Evolutionary conservation across 805 yeast genomes (phyloP), one percentile per base, ranked within the genome.

Genomic region (Metschnikowia drakensbergensis): DNA sequence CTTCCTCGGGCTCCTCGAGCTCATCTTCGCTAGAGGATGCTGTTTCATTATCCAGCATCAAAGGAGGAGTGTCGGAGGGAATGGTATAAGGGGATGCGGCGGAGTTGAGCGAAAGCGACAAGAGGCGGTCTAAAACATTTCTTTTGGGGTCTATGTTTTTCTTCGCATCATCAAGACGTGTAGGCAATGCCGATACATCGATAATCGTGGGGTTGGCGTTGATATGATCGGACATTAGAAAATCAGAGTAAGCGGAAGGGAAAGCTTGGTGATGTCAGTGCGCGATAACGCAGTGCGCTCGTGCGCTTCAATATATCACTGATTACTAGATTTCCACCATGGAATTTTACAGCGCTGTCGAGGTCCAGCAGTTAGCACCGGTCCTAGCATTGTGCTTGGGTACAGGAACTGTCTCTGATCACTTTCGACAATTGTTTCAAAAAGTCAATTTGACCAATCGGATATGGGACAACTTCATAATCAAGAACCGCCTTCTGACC

Each of bases 141-240:
- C 43, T 50, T 47, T 49, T 58, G 30, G 47, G 54, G 9, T 50
- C 53, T 30, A 34, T 42, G 36, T 52, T 51, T 13, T 30, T 36
- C 3, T 42, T 48, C 9, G 49, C 40, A 31, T 48, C 50, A 13
- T 52, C 58, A 30, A 66, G 61, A 55, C 97, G 77, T 0, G 84
- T 85, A 1, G 98, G 97, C 26, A 92, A 78, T 47, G 81, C 79
- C 29, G 84, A 79, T 7, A 79, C 80, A 57, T 90, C 96, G 42
- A 89, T 68, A 35, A 92, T 82, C 30, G 84, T 82, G 23, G 99
- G 99, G 63, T 90, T 91, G 29, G 96, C 96, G 66, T 92, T 92
- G 50, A 92, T 84, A 17, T 86, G 86, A 49, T 88, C 96, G 1
- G 89, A 74, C 92, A 85, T 86, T 37, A 6, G 11, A 17, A 25